A percentile compares a stretch with the other conserved stretches of the same genome.
Conservation (phyloP, 202 grass and related monocot genomes). For the Setaria viridis region DNA sequence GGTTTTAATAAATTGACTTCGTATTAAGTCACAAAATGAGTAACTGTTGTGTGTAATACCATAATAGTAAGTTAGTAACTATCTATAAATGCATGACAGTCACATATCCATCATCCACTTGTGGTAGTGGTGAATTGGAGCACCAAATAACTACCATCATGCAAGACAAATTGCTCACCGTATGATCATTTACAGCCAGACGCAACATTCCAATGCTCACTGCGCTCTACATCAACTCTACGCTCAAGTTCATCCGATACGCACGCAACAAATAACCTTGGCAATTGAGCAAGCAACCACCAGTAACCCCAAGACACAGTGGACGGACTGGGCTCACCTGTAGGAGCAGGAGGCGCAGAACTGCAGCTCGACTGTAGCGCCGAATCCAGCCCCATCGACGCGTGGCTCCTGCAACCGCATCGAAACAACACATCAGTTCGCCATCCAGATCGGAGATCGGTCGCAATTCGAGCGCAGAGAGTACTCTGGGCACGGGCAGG, state of each 20-base stretch:
- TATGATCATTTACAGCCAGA: slow-evolving; percentile 1
- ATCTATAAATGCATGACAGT: not conserved
- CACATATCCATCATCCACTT: slow-evolving; percentile 5
- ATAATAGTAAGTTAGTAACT: not conserved
- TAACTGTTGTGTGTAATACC: not conserved
- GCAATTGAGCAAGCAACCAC: slow-evolving; percentile 4
- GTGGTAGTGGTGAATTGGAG: not conserved
- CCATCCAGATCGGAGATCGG: slow-evolving; percentile 33
- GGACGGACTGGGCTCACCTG: slow-evolving; percentile 48
- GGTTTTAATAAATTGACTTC: not conserved
- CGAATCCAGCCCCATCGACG: slow-evolving; percentile 66
- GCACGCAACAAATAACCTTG: not conserved
- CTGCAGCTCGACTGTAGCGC: slow-evolving; percentile 75
- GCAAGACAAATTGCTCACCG: not conserved
- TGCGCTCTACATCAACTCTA: not conserved
- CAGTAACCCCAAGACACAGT: slow-evolving; percentile 2
- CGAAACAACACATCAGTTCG: slow-evolving; percentile 17
- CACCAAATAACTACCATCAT: slow-evolving; percentile 14
- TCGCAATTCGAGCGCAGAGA: not conserved
- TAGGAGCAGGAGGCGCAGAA: slow-evolving; percentile 97
- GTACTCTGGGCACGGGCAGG: not conserved
- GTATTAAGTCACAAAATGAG: not conserved
- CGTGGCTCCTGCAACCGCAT: slow-evolving; percentile 48
- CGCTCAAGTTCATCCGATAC: not conserved
- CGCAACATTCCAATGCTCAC: not conserved